These are phyloP conservation scores for Sonneratia caseolaris DNA, from an alignment of 345 rosid species.

Conservation along the genomic window DNA sequence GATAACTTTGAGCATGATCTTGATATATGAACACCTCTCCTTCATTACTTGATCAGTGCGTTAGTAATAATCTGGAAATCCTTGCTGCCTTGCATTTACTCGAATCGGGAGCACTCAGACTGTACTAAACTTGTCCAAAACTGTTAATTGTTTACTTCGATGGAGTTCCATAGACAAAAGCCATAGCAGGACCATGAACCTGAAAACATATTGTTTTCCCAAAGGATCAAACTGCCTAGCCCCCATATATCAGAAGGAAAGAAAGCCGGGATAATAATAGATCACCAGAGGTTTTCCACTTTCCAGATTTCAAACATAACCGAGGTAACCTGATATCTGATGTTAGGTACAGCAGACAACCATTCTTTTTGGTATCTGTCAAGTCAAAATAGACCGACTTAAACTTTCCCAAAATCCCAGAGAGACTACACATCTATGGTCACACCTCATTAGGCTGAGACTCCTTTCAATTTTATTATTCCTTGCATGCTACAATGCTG, in stretches of 20 bases:
- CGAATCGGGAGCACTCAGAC: conserved; percentile 55
- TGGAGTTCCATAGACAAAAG: conserved; percentile 28
- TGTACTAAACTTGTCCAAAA: not conserved
- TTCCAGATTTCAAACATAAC: conserved; percentile 18
- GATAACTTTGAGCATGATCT: not conserved
- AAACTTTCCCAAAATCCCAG: too few species aligned
- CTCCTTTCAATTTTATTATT: too few species aligned
- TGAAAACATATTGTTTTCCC: conserved; percentile 3
- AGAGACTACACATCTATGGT: too few species aligned
- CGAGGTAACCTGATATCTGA: not conserved
- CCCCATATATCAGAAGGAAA: not conserved
- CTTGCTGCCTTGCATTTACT: conserved; percentile 69
- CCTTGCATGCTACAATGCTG: too few species aligned
- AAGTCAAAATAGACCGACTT: too few species aligned
- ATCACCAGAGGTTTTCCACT: conserved; percentile 45
- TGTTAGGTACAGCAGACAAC: conserved; percentile 5
- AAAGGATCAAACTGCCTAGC: not conserved
- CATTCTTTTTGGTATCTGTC: conserved; percentile 37
- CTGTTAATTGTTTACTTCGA: conserved; percentile 20
- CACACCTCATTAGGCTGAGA: too few species aligned
- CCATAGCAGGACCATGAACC: conserved; percentile 50
- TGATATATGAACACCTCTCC: conserved; percentile 32
- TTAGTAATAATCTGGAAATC: conserved; percentile 58
- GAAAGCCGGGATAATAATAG: not conserved
- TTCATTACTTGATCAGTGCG: conserved; percentile 55